phyloP scores from a whole-genome alignment of 257 asterid genomes.

The Salvia rosmarinus region DNA sequence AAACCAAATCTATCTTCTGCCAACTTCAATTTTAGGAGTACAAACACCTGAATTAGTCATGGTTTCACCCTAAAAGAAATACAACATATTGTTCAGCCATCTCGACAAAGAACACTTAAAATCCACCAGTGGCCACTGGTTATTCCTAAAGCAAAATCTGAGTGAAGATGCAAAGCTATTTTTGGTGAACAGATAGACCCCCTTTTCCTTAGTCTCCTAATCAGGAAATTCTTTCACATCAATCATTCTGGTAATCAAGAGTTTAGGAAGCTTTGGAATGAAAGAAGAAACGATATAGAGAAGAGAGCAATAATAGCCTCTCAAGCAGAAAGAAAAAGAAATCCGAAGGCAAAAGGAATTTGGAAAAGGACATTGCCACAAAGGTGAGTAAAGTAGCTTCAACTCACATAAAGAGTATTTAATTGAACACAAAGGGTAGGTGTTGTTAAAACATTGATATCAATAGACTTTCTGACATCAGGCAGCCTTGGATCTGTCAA shows the following conservation, averaged over 20 bases:
- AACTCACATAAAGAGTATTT: slow-evolving; percentile 93
- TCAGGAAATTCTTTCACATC: slow-evolving; percentile 17
- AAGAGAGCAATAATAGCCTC: background rate
- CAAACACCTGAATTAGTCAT: background rate
- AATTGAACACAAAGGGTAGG: slow-evolving; percentile 82
- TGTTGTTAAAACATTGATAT: slow-evolving; percentile 67
- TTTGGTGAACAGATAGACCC: background rate
- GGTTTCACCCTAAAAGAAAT: background rate
- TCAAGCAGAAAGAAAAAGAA: slow-evolving; percentile 19
- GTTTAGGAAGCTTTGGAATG: slow-evolving; percentile 15
- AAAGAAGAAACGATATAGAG: slow-evolving; percentile 4
- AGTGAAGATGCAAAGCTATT: background rate
- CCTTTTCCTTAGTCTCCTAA: slow-evolving; percentile 6
- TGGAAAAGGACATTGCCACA: background rate
- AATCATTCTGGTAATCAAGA: background rate
- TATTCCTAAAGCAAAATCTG: slow-evolving; percentile 16
- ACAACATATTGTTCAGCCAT: background rate
- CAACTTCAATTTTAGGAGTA: slow-evolving; percentile 1
- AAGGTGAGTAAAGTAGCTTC: slow-evolving; percentile 25
- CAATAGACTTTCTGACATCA: slow-evolving; percentile 64
- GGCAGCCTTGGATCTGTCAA: slow-evolving; percentile 71
- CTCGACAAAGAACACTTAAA: slow-evolving; percentile 4
- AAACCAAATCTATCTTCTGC: background rate
- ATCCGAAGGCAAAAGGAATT: slow-evolving; percentile 13
- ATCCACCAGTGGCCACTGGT: slow-evolving; percentile 15